Evolutionary conservation across 2,329 filamentous ascomycete species (phyloP), one percentile per base, ranked within the genome.

Genomic region (Nothopassalora personata): DNA sequence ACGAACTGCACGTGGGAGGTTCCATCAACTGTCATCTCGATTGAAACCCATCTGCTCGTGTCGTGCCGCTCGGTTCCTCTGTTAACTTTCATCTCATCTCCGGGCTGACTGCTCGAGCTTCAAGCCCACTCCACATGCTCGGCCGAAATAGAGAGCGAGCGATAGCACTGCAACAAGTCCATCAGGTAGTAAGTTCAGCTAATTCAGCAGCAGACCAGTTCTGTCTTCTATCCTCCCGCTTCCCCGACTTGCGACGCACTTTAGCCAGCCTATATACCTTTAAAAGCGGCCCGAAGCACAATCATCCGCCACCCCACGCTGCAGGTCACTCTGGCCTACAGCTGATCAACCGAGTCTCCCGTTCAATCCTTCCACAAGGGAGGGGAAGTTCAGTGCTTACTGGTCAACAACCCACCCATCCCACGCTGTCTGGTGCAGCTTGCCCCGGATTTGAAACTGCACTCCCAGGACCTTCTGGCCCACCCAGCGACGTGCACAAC

Each of bases 291-390:
- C 62, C 62, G 60, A 13, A 43, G 53, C 52, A 55, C n/a, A 46
- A 13, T n/a, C 36, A 43, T 27, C 50, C 43, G 18, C 23, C 58
- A 68, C 65, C 65, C 68, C 68, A 68, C 67, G 65, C 67, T 68
- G 66, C 67, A 66, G 62, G 61, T 68, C 64, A 68, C 66, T 59
- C 49, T 57, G 54, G 23, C 56, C 39, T 53, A 34, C 43, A 49
- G 46, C 19, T 28, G 46, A 49, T 49, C 46, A 49, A 49, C 46
- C 46, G 28, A 18, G 28, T 19, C 19, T 49, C 46, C 23, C 1
- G 1, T 18, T 30, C 19, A 49, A 49, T 28, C 46, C 33, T 39
- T 15, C 39, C 18, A 49, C 15, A 36, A 48, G 49, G 56, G 63
- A 63, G 61, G 59, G 61, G 59, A 58, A 57, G 48, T 49, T 53